Evolutionary conservation across 2,329 filamentous ascomycete genomes (phyloP).

Genomic region (Pyrenochaeta sp.): DNA sequence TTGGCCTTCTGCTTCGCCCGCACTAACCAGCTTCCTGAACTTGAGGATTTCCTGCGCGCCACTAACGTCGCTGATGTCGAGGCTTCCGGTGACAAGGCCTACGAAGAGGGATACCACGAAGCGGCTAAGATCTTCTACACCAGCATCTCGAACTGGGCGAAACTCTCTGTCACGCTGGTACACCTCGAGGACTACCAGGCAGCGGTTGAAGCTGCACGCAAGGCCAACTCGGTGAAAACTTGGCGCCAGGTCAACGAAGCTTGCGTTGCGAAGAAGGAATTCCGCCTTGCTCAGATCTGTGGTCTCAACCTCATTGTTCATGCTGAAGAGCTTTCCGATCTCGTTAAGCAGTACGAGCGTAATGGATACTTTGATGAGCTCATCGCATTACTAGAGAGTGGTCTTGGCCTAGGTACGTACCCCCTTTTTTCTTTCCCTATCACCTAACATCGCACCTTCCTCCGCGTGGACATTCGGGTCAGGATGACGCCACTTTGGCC

Average conservation of each 20-base stretch:
- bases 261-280: slow-evolving; percentile 97
- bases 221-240: slow-evolving; percentile 98
- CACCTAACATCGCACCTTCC: too few relatives aligned
- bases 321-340: slow-evolving; percentile 89
- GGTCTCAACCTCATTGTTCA: slow-evolving; percentile 98
- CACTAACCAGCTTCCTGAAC: slow-evolving; percentile 87
- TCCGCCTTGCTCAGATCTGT: slow-evolving; percentile 97
- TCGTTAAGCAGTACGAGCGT: slow-evolving; percentile 95
- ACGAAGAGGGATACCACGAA: slow-evolving; percentile 91
- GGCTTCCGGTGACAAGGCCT: slow-evolving; percentile 97
- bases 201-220: slow-evolving; percentile 95
- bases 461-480: too few relatives aligned
- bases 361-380: slow-evolving; percentile 99
- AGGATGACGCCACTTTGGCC: too few relatives aligned
- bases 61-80: slow-evolving; percentile 97
- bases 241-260: slow-evolving; percentile 99
- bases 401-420: slow-evolving; percentile 80
- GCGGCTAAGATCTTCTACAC: slow-evolving; percentile 99
- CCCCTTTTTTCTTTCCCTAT: too few relatives aligned
- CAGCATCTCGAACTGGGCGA: slow-evolving; percentile 99
- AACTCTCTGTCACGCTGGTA: slow-evolving; percentile 96
- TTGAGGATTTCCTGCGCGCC: slow-evolving; percentile 93
- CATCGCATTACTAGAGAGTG: slow-evolving; percentile 91
- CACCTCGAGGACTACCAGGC: slow-evolving; percentile 97
- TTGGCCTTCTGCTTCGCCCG: slow-evolving; percentile 94